These are phyloP conservation scores for Oleoguttula mirabilis DNA, from an alignment of 495 filamentous ascomycete species.

Conservation along the genomic window DNA sequence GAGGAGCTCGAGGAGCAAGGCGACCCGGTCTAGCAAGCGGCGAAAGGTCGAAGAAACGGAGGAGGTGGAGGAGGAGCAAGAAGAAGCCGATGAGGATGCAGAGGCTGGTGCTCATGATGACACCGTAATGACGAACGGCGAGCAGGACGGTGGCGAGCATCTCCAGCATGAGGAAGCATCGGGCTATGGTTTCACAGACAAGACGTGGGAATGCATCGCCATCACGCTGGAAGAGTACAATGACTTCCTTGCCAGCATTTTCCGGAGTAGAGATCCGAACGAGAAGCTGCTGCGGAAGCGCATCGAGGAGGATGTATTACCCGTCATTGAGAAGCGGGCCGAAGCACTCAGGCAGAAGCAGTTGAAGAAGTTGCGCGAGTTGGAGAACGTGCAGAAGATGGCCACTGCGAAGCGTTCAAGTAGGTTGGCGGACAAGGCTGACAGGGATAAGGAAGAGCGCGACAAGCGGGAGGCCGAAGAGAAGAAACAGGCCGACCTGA, in stretches of 20 bases:
- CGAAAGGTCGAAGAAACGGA: conserved; percentile 48
- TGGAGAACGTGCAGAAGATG: conserved; percentile 67
- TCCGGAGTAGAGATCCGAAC: conserved; percentile 62
- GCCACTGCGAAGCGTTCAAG: conserved; percentile 90
- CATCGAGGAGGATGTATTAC: conserved; percentile 62
- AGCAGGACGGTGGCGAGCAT: conserved; percentile 33
- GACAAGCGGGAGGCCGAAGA: conserved; percentile 59
- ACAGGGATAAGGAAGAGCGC: conserved; percentile 63
- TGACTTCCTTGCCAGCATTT: conserved; percentile 55
- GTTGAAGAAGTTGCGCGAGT: conserved; percentile 61
- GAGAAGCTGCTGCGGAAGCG: conserved; percentile 63
- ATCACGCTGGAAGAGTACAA: conserved; percentile 66
- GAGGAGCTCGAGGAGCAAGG: conserved; percentile 39
- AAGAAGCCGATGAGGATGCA: conserved; percentile 26
- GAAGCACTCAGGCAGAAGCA: conserved; percentile 60
- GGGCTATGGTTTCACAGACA: conserved; percentile 48
- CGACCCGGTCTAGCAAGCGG: conserved; percentile 57
- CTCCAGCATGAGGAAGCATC: no score
- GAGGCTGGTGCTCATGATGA: conserved; percentile 8
- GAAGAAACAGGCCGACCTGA: conserved; percentile 53
- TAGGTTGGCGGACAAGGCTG: conserved; percentile 66
- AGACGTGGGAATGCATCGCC: conserved; percentile 86
- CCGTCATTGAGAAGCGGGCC: conserved; percentile 70
- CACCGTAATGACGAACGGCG: conserved; percentile 18
- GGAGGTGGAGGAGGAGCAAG: conserved; percentile 35